A percentile compares a stretch with the other conserved stretches of the same genome.
Evolutionary conservation across 345 rosid genomes (phyloP).

Genomic region (Gossypium ekmanianum): DNA sequence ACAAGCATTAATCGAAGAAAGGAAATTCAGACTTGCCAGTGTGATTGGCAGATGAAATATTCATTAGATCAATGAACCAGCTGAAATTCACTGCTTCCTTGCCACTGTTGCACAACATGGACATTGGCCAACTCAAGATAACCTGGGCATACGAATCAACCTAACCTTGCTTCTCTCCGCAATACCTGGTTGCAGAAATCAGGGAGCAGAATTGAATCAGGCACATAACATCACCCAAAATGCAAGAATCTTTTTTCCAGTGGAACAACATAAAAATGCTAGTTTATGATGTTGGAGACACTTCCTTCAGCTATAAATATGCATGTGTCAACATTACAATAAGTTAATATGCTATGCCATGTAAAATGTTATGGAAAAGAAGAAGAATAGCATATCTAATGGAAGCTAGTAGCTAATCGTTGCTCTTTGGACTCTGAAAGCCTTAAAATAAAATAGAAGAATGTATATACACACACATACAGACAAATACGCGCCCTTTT

Average conservation of each 20-base stretch:
- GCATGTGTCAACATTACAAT: background rate
- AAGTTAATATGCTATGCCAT: too few species aligned
- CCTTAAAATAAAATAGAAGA: background rate
- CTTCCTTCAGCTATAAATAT: background rate
- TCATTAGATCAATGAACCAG: background rate
- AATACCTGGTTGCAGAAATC: slow-evolving; percentile 47
- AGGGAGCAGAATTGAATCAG: background rate
- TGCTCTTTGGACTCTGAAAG: background rate
- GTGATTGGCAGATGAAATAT: background rate
- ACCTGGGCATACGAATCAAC: slow-evolving; percentile 22
- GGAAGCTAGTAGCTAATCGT: background rate
- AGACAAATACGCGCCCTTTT: background rate
- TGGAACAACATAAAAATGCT: background rate
- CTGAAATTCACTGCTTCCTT: background rate
- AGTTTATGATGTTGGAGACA: background rate
- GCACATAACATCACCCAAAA: background rate
- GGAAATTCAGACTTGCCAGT: background rate
- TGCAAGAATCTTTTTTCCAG: background rate
- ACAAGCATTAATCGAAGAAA: background rate
- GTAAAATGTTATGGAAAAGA: background rate
- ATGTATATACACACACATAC: background rate
- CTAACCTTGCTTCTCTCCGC: slow-evolving; percentile 71
- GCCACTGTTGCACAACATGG: background rate
- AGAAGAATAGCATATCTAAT: background rate
- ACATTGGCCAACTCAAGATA: background rate